These are phyloP conservation scores for Paramecium caudatum DNA, from an alignment of 73 alveolate species.

Conservation along the genomic window DNA sequence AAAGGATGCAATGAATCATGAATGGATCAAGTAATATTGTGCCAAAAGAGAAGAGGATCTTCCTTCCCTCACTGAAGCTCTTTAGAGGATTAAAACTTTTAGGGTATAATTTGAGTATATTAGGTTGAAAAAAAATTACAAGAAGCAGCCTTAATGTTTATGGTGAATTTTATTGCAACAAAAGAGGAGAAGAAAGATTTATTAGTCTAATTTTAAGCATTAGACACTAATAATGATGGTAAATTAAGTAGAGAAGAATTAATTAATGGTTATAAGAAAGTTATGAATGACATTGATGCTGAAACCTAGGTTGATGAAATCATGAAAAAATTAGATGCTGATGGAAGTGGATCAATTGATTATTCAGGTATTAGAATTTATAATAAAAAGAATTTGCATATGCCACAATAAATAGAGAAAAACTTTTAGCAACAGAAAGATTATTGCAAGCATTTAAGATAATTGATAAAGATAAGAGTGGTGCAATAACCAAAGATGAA, in stretches of 20 bases:
- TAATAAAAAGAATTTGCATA: constrained; percentile 62
- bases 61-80: constrained; percentile 63
- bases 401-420: constrained; percentile 81
- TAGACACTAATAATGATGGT: constrained; percentile 76
- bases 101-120: constrained; percentile 47
- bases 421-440: constrained; percentile 82
- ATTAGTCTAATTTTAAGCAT: constrained; percentile 57
- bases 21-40: constrained; percentile 60
- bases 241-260: constrained; percentile 85
- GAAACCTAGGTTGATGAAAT: constrained; percentile 83
- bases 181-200: constrained; percentile 75
- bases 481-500: constrained; percentile 83
- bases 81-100: constrained; percentile 60
- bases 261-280: constrained; percentile 77
- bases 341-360: constrained; percentile 85
- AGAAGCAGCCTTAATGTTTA: constrained; percentile 77
- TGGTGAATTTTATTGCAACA: constrained; percentile 72
- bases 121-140: constrained; percentile 73
- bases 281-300: constrained; percentile 76
- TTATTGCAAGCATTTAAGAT: constrained; percentile 86
- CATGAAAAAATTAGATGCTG: constrained; percentile 81
- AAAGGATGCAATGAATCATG: constrained; percentile 65
- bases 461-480: constrained; percentile 87
- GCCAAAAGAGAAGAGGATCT: constrained; percentile 39
- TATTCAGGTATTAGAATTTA: constrained; percentile 76